Percentiles rank a stretch among this genome's conserved stretches.
phyloP scores from a whole-genome alignment of 2,329 filamentous ascomycete species.

The Sporothrix pseudoabietina region DNA sequence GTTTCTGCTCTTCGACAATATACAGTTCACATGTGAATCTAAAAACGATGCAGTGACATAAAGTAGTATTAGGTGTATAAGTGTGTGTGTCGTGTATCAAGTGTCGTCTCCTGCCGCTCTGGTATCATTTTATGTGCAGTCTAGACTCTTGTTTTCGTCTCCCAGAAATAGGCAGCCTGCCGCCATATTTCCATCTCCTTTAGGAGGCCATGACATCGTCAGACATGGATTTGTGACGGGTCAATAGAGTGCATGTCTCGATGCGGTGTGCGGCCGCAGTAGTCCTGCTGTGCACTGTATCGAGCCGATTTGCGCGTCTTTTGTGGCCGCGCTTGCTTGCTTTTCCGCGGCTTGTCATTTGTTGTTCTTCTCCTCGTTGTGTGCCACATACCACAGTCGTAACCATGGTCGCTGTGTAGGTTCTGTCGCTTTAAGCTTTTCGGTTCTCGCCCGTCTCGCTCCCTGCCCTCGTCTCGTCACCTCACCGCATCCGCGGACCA shows the following conservation, averaged over 20 bases:
- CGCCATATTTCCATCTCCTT: background rate
- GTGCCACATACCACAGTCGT: conserved; percentile 5
- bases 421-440: background rate
- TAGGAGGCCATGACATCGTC: background rate
- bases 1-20: background rate
- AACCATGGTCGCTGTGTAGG: too few relatives aligned
- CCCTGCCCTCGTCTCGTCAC: background rate
- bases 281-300: background rate
- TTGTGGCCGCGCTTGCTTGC: background rate
- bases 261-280: background rate
- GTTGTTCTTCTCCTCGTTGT: background rate
- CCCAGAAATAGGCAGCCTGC: conserved; percentile 16
- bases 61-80: background rate
- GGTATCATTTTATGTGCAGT: conserved; percentile 2
- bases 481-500: conserved; percentile 48
- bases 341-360: background rate
- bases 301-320: background rate
- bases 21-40: background rate
- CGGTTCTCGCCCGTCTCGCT: background rate
- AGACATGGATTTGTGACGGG: too few relatives aligned
- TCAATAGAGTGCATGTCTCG: too few relatives aligned
- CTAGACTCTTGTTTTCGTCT: background rate
- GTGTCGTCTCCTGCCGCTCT: background rate
- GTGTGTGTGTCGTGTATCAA: background rate
- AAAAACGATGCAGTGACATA: background rate